phyloP scores from a whole-genome alignment of 805 yeast species.

The Pichia phayaonensis region DNA sequence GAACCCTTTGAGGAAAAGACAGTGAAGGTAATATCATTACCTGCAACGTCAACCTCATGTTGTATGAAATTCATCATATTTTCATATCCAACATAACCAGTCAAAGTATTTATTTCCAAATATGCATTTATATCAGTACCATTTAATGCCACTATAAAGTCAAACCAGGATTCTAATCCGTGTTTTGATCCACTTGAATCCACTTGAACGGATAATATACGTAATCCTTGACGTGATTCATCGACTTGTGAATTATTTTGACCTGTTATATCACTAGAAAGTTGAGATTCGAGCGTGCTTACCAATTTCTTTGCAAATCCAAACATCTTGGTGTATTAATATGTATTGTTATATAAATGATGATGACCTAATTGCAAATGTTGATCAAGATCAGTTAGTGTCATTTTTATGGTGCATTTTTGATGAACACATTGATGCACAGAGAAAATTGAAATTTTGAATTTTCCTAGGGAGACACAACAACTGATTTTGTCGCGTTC shows the following conservation, averaged over 20 bases:
- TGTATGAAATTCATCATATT: slow-evolving; percentile 20
- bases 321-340: slow-evolving; percentile 33
- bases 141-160: slow-evolving; percentile 73
- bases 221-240: slow-evolving; percentile 38
- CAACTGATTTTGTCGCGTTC: background rate
- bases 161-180: slow-evolving; percentile 81
- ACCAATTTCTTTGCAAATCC: slow-evolving; percentile 61
- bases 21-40: slow-evolving; percentile 38
- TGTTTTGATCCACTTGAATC: slow-evolving; percentile 40
- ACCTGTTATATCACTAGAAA: slow-evolving; percentile 19
- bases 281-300: slow-evolving; percentile 38
- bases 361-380: background rate
- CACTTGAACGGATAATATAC: slow-evolving; percentile 44
- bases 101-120: slow-evolving; percentile 13
- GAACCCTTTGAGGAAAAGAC: slow-evolving; percentile 92
- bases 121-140: slow-evolving; percentile 37
- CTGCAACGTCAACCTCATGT: slow-evolving; percentile 22
- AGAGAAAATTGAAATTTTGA: too few relatives aligned
- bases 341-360: background rate
- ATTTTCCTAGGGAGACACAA: background rate
- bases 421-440: too few relatives aligned
- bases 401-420: too few relatives aligned
- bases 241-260: slow-evolving; percentile 8
- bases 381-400: too few relatives aligned
- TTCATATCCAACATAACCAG: slow-evolving; percentile 15